Percentiles rank a stretch among this genome's conserved stretches.
phyloP scores from a whole-genome alignment of 257 asterid genomes.

The Echium plantagineum region DNA sequence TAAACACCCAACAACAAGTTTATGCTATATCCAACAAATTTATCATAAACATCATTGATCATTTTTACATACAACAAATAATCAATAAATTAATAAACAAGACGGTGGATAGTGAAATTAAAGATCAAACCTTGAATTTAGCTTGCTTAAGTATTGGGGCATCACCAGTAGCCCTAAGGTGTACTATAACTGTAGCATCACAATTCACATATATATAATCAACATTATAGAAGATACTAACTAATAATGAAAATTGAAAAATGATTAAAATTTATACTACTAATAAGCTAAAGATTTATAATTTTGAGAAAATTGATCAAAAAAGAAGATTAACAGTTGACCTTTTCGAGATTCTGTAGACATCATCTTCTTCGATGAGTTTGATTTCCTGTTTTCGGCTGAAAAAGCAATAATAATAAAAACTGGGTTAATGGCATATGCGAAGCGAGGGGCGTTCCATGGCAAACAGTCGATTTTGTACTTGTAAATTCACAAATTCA shows the following conservation, averaged over 20 bases:
- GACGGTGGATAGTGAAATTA: background rate
- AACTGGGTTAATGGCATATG: no score
- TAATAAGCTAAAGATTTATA: background rate
- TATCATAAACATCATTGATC: background rate
- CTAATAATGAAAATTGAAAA: background rate
- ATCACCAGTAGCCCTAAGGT: slow-evolving; percentile 92
- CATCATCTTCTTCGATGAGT: background rate
- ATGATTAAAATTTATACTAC: background rate
- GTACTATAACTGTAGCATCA: slow-evolving; percentile 63
- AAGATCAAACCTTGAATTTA: slow-evolving; percentile 61
- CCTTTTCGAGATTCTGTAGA: slow-evolving; percentile 4
- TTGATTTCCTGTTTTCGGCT: no score
- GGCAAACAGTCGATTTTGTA: no score
- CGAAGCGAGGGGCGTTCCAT: no score
- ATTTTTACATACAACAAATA: background rate
- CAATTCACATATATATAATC: background rate
- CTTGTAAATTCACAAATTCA: no score
- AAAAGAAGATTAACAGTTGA: background rate
- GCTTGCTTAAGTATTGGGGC: slow-evolving; percentile 94
- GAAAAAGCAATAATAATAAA: no score
- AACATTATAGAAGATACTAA: background rate
- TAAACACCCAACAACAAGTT: no score
- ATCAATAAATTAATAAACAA: background rate
- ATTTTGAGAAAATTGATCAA: background rate
- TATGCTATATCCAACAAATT: no score